phyloP scores from a whole-genome alignment of 1,139 yeast genomes.

The Eremothecium cymbalariae region DNA sequence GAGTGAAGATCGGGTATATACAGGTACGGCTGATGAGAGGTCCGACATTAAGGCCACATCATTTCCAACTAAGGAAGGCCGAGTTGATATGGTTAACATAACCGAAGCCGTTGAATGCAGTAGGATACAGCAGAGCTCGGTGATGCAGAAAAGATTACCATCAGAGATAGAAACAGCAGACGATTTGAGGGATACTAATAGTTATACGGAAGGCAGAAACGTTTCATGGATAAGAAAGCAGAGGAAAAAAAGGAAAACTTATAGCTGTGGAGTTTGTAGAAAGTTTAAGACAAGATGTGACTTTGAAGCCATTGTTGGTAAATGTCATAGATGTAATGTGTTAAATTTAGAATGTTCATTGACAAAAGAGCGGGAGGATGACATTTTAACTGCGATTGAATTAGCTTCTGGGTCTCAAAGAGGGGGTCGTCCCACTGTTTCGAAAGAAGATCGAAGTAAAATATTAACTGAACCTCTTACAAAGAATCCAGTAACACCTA shows the following conservation, averaged over 20 bases:
- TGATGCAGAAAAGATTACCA: no score
- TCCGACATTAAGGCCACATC: no score
- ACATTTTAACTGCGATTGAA: conserved; percentile 16
- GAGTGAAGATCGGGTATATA: no score
- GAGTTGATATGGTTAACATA: no score
- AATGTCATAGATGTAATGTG: conserved; percentile 44
- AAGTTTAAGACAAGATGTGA: conserved; percentile 49
- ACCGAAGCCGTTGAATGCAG: no score
- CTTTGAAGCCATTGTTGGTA: conserved; percentile 35
- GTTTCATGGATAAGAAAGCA: conserved; percentile 14
- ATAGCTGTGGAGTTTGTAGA: conserved; percentile 46
- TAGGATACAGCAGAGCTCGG: no score
- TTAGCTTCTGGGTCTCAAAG: no score
- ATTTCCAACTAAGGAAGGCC: no score
- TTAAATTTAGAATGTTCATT: conserved; percentile 41
- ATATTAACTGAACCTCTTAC: conserved; percentile 5
- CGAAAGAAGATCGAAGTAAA: no score
- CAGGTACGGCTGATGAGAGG: no score
- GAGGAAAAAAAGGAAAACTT: conserved; percentile 38
- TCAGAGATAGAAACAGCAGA: not conserved
- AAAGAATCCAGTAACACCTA: conserved; percentile 8
- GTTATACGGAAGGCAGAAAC: not conserved
- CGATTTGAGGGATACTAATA: not conserved
- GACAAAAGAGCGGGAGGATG: conserved; percentile 30
- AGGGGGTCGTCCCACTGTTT: no score